These are phyloP conservation scores for Pugionium cornutum DNA, from an alignment of 345 rosid genomes.

Conservation along the genomic window DNA sequence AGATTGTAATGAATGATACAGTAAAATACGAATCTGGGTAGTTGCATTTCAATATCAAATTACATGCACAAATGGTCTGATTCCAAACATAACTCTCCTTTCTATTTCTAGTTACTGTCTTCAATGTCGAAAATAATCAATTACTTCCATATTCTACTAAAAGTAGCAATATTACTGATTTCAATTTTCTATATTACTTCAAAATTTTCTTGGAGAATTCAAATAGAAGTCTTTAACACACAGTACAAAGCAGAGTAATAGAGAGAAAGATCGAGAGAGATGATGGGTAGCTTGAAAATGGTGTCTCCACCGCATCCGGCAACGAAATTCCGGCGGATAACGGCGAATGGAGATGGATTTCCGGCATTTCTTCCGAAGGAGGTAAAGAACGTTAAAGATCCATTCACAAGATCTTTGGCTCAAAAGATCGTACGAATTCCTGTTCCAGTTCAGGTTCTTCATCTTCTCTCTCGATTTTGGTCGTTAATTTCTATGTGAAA, in stretches of 20 bases:
- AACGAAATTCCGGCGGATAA: slow-evolving; percentile 24
- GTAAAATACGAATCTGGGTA: slow-evolving; percentile 1
- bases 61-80: slow-evolving; percentile 7
- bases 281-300: slow-evolving; percentile 36
- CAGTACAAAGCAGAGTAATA: slow-evolving; percentile 6
- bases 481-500: neutral
- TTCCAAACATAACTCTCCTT: slow-evolving; percentile 18
- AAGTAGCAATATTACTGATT: neutral
- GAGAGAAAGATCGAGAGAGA: slow-evolving; percentile 2
- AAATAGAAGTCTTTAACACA: slow-evolving; percentile 8
- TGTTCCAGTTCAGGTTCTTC: slow-evolving; percentile 57
- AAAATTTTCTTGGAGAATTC: slow-evolving; percentile 13
- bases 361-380: slow-evolving; percentile 82
- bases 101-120: slow-evolving; percentile 21
- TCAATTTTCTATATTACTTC: too few relatives aligned
- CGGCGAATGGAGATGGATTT: slow-evolving; percentile 46
- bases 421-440: slow-evolving; percentile 67
- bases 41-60: slow-evolving; percentile 20
- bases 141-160: neutral
- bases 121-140: slow-evolving; percentile 8
- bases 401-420: slow-evolving; percentile 72
- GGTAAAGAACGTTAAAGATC: slow-evolving; percentile 72
- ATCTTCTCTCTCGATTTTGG: neutral
- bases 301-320: slow-evolving; percentile 28
- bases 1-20: slow-evolving; percentile 2